A percentile compares a stretch with the other conserved stretches of the same genome.
Conservation (phyloP, 768 basidiomycete genomes). For the Trichaptum fuscoviolaceum region DNA sequence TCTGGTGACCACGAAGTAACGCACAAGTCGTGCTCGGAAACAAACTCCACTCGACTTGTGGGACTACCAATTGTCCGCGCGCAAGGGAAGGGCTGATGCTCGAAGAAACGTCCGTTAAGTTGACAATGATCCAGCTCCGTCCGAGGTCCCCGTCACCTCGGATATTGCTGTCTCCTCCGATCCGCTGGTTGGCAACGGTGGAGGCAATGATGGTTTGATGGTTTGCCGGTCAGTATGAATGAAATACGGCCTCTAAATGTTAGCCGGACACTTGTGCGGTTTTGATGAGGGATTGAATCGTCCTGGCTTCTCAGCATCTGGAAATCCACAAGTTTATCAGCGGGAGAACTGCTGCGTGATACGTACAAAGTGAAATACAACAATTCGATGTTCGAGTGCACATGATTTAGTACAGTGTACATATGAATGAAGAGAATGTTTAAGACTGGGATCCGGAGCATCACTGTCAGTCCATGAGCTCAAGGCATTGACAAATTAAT, state of each 20-base stretch:
- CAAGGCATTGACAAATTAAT: not conserved
- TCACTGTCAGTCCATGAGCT: not conserved
- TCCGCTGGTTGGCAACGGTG: not conserved
- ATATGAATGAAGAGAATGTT: not conserved
- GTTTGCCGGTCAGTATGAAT: not conserved
- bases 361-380: not conserved
- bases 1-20: not conserved
- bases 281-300: not conserved
- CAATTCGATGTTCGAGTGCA: not conserved
- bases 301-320: not conserved
- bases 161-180: not conserved
- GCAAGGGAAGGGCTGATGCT: not conserved
- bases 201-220: not conserved
- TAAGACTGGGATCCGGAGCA: not conserved
- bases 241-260: not conserved
- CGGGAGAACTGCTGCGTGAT: not conserved
- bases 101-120: not conserved
- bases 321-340: conserved; percentile 1
- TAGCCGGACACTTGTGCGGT: not conserved
- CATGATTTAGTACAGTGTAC: not conserved
- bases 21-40: not conserved
- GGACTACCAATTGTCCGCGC: not conserved
- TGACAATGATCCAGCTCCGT: not conserved
- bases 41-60: not conserved
- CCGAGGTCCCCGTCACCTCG: conserved; percentile 1